phyloP scores from a whole-genome alignment of 257 asterid genomes.

The Solanum rostratum region DNA sequence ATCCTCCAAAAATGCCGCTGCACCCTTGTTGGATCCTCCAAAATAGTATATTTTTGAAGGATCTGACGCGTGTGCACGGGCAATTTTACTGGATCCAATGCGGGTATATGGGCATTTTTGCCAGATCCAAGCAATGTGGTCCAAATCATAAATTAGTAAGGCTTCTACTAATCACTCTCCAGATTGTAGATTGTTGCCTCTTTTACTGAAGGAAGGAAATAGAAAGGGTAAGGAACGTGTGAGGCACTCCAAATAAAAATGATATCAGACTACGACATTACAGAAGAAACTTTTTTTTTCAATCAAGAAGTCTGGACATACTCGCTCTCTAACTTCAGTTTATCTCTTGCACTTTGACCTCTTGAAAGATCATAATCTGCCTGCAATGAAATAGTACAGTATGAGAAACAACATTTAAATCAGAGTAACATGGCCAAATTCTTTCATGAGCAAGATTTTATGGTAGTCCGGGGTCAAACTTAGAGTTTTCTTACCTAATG shows the following conservation, averaged over 20 bases:
- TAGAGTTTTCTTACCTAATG: neutral
- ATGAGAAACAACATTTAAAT: conserved; percentile 14
- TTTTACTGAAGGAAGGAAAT: neutral
- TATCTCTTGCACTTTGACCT: conserved; percentile 55
- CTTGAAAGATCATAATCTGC: conserved; percentile 68
- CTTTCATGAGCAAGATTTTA: neutral
- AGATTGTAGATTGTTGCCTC: neutral
- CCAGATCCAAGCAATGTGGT: neutral
- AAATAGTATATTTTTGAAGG: neutral
- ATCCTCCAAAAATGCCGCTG: neutral
- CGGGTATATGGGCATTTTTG: neutral
- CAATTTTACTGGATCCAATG: neutral
- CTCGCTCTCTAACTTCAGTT: conserved; percentile 71
- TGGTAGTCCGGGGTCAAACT: neutral
- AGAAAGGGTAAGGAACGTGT: neutral
- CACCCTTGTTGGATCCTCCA: neutral
- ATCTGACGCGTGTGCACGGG: neutral
- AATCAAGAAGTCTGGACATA: conserved; percentile 20
- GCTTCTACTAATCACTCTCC: neutral
- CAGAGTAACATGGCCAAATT: neutral
- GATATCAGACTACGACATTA: neutral
- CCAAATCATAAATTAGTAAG: neutral
- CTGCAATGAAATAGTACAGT: conserved; percentile 26
- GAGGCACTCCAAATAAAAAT: neutral
- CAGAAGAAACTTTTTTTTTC: neutral